These are phyloP conservation scores for Mycena epipterygia DNA, from an alignment of 768 basidiomycete genomes.

Conservation along the genomic window DNA sequence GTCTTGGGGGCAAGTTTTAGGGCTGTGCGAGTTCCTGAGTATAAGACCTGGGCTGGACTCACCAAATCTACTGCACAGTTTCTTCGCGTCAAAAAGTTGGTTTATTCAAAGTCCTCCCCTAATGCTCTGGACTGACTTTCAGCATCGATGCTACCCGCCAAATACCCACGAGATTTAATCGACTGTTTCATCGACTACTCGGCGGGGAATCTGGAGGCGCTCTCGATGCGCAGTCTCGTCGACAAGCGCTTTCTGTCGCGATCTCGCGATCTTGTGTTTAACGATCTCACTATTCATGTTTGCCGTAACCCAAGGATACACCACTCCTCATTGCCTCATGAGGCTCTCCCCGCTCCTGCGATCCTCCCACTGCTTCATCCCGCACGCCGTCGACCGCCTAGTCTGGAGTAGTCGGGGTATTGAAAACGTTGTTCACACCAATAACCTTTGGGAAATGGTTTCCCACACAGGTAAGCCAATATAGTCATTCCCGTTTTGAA, in stretches of 20 bases:
- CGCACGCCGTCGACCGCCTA: background rate
- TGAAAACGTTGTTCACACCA: background rate
- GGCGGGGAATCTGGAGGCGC: background rate
- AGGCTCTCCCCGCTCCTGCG: background rate
- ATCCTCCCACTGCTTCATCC: conserved; percentile 1
- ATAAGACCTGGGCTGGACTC: no score
- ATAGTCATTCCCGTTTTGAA: background rate
- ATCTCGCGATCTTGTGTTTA: background rate
- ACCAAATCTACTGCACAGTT: background rate
- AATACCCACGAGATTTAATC: background rate
- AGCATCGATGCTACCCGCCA: background rate
- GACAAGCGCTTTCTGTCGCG: background rate
- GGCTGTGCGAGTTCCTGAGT: no score
- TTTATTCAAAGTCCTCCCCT: background rate
- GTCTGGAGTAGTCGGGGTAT: background rate
- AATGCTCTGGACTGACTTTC: background rate
- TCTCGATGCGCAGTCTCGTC: background rate
- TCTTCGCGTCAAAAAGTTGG: background rate
- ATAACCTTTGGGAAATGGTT: background rate
- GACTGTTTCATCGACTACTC: background rate
- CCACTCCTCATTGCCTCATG: conserved; percentile 1
- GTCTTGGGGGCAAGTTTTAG: no score
- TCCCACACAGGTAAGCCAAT: background rate
- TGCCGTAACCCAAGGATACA: background rate
- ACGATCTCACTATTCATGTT: background rate